Evolutionary conservation across 768 basidiomycete genomes (phyloP).

Genomic region (Coprinellus aureogranulatus): DNA sequence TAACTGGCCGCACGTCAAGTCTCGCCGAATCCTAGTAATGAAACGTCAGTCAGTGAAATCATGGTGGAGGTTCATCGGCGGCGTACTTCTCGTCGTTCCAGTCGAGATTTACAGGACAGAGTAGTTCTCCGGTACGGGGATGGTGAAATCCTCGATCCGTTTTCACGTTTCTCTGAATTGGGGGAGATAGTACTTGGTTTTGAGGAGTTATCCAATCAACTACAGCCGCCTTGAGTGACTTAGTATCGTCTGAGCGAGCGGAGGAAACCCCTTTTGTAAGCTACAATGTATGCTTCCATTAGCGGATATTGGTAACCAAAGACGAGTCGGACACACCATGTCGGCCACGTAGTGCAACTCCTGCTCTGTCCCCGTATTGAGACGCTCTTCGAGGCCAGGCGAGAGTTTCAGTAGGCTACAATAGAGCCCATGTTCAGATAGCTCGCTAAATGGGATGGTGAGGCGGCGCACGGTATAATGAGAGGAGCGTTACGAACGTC

Average conservation of each 20-base stretch:
- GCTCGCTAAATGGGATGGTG: not conserved
- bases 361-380: slow-evolving; percentile 18
- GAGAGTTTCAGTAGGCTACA: slow-evolving; percentile 4
- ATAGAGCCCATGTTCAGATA: not conserved
- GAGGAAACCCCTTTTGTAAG: slow-evolving; percentile 21
- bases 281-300: slow-evolving; percentile 5
- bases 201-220: slow-evolving; percentile 23
- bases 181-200: slow-evolving; percentile 12
- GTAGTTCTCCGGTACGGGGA: slow-evolving; percentile 11
- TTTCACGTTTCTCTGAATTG: slow-evolving; percentile 10
- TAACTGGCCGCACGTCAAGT: slow-evolving; percentile 10
- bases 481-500: not conserved
- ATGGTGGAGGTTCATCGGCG: too few relatives aligned
- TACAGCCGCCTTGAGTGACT: slow-evolving; percentile 17
- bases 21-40: slow-evolving; percentile 5
- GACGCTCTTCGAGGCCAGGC: slow-evolving; percentile 7
- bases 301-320: too few relatives aligned
- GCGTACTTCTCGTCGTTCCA: slow-evolving; percentile 7
- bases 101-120: slow-evolving; percentile 14
- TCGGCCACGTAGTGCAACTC: slow-evolving; percentile 17
- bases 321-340: slow-evolving; percentile 7
- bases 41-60: too few relatives aligned
- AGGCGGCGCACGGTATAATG: not conserved
- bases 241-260: slow-evolving; percentile 18
- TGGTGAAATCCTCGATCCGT: slow-evolving; percentile 11